Conservation (phyloP, 768 basidiomycete genomes). For the Trametes meyenii region DNA sequence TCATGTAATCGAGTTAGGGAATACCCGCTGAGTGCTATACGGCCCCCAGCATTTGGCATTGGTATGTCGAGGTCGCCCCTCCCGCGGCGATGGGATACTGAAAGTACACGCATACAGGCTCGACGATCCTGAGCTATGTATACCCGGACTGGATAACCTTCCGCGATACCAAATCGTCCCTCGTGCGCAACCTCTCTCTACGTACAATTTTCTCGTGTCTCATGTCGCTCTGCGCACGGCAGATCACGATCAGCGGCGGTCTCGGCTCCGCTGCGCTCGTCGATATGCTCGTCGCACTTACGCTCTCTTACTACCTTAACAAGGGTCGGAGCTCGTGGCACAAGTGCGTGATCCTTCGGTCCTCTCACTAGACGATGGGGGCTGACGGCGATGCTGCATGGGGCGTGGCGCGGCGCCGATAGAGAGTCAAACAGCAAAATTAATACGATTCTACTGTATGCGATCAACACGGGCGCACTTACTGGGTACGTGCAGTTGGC, state of each 20-base stretch:
- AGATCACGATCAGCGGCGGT: conserved; percentile 16
- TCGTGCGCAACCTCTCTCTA: neutral
- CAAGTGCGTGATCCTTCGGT: neutral
- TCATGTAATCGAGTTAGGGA: neutral
- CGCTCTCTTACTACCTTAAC: conserved; percentile 13
- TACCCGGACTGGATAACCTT: conserved; percentile 4
- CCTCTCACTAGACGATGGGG: neutral
- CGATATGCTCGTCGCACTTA: conserved; percentile 16
- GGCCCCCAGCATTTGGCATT: conserved; percentile 5
- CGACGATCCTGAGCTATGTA: neutral
- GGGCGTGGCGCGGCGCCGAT: neutral
- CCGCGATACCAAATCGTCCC: conserved; percentile 1
- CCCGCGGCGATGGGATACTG: no score
- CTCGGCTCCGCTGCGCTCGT: conserved; percentile 12
- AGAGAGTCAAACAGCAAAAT: conserved; percentile 16
- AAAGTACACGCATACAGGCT: neutral
- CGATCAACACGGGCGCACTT: conserved; percentile 13
- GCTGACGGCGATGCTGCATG: neutral
- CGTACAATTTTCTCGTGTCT: no score
- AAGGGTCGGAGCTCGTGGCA: conserved; percentile 6
- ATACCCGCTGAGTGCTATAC: neutral
- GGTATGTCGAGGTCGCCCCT: neutral
- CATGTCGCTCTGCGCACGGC: no score
- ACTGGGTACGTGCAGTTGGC: neutral
- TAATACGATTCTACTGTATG: conserved; percentile 10